Conservation (phyloP, 2,329 filamentous ascomycete genomes). For the Ophiostoma novo-ulmi region DNA sequence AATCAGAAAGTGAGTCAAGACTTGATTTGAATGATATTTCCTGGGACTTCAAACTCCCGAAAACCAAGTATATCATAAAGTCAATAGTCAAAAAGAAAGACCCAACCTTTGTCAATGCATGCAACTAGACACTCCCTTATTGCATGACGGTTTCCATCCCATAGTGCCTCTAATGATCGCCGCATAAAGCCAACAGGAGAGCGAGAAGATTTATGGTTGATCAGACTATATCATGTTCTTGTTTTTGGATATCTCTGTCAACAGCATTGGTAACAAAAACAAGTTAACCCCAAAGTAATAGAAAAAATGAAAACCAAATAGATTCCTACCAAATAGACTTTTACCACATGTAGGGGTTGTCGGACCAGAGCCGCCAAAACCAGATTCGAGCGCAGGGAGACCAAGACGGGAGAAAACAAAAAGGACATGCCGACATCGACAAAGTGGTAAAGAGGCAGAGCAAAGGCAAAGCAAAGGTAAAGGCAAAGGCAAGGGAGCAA, state of each 20-base stretch:
- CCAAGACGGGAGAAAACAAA: not conserved
- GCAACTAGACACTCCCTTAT: not conserved
- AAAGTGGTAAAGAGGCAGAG: not conserved
- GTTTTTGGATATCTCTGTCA: too few species aligned
- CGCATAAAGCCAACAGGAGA: not conserved
- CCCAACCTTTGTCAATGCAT: not conserved
- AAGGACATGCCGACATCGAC: not conserved
- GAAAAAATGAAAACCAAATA: too few species aligned
- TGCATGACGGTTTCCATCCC: not conserved
- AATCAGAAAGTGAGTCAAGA: not conserved
- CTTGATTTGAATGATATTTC: too few species aligned
- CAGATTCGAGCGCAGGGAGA: constrained; percentile 2
- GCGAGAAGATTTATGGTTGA: not conserved
- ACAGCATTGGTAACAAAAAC: too few species aligned
- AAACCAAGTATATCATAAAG: too few species aligned
- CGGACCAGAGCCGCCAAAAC: constrained; percentile 6
- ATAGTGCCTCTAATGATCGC: not conserved
- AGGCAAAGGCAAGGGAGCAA: not conserved
- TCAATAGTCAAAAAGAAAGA: not conserved
- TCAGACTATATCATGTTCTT: not conserved
- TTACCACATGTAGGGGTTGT: not conserved
- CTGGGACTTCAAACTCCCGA: too few species aligned
- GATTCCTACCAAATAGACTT: not conserved
- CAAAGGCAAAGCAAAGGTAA: not conserved
- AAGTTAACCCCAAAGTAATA: too few species aligned